A percentile compares a stretch with the other conserved stretches of the same genome.
These are phyloP conservation scores for Chaetomiaceae sp. DNA, from an alignment of 2,329 filamentous ascomycete species.

Conservation along the genomic window DNA sequence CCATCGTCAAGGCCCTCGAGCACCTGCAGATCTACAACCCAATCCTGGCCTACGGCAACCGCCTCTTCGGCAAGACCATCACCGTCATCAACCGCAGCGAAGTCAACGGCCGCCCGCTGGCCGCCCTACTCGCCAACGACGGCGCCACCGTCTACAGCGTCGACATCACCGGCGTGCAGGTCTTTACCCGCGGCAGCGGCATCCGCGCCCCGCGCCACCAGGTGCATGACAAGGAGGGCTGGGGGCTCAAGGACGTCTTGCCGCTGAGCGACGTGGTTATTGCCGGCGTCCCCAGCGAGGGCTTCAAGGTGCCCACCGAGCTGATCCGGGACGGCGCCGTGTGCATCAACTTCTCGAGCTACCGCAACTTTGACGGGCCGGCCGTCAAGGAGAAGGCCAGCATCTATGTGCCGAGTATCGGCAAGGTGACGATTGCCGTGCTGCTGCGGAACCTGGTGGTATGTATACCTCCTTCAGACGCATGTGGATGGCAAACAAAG, in stretches of 20 bases:
- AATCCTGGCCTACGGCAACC: conserved; percentile 86
- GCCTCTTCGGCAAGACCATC: conserved; percentile 87
- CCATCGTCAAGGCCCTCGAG: conserved; percentile 95
- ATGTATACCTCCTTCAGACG: conserved; percentile 35
- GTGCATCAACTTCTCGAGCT: conserved; percentile 98
- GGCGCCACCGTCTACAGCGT: conserved; percentile 94
- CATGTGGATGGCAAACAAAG: neutral
- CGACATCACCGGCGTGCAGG: conserved; percentile 84
- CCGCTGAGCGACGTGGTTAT: conserved; percentile 92
- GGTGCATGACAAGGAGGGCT: conserved; percentile 76
- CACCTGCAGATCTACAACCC: conserved; percentile 95
- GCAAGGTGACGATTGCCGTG: conserved; percentile 94
- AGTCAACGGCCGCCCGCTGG: conserved; percentile 88
- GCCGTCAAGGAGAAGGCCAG: conserved; percentile 92
- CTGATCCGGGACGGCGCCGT: conserved; percentile 84
- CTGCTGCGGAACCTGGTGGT: conserved; percentile 85
- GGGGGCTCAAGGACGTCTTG: conserved; percentile 74
- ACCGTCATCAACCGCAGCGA: conserved; percentile 96
- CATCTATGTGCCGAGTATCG: conserved; percentile 94
- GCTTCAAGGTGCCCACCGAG: conserved; percentile 83
- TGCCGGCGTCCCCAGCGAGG: conserved; percentile 81
- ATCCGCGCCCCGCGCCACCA: conserved; percentile 83
- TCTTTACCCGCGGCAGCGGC: conserved; percentile 86
- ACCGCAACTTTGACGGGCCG: conserved; percentile 82
- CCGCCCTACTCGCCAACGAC: conserved; percentile 91